These are phyloP conservation scores for Nadsonia starkeyi-henricii DNA, from an alignment of 1,139 yeast species.

Conservation along the genomic window DNA sequence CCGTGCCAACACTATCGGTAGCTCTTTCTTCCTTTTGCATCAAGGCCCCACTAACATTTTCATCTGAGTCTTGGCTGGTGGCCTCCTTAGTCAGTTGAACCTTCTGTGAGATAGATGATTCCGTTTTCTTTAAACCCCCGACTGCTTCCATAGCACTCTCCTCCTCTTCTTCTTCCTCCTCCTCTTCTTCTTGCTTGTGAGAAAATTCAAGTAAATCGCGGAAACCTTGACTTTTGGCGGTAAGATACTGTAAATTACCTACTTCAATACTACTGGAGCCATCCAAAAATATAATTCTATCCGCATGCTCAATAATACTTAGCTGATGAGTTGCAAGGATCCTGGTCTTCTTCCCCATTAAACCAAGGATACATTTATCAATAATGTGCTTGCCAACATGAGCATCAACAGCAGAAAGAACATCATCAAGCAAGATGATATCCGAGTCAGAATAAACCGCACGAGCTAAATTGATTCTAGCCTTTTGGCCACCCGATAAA, in stretches of 20 bases:
- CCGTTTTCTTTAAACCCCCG: background rate
- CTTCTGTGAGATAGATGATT: background rate
- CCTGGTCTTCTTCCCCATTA: conserved; percentile 48
- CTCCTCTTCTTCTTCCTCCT: conserved; percentile 17
- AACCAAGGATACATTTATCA: conserved; percentile 51
- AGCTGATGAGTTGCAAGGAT: conserved; percentile 78
- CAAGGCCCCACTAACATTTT: conserved; percentile 19
- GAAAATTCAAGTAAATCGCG: conserved; percentile 38
- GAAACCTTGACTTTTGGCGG: conserved; percentile 33
- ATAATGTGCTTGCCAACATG: conserved; percentile 76
- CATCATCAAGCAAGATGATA: conserved; percentile 67
- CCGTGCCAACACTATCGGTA: conserved; percentile 32
- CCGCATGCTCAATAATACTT: conserved; percentile 54
- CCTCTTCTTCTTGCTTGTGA: conserved; percentile 22
- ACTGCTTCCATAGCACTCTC: too few species aligned
- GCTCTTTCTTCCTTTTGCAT: conserved; percentile 37
- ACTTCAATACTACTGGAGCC: conserved; percentile 50
- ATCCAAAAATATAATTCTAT: conserved; percentile 51
- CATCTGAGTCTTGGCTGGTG: background rate
- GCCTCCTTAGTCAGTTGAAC: background rate
- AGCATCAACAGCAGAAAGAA: conserved; percentile 83
- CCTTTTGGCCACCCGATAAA: conserved; percentile 87
- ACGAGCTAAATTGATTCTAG: conserved; percentile 71
- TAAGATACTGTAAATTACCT: conserved; percentile 46
- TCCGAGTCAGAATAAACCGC: conserved; percentile 64